phyloP scores from a whole-genome alignment of 306 rosid genomes.

The Pterocarpus santalinus region DNA sequence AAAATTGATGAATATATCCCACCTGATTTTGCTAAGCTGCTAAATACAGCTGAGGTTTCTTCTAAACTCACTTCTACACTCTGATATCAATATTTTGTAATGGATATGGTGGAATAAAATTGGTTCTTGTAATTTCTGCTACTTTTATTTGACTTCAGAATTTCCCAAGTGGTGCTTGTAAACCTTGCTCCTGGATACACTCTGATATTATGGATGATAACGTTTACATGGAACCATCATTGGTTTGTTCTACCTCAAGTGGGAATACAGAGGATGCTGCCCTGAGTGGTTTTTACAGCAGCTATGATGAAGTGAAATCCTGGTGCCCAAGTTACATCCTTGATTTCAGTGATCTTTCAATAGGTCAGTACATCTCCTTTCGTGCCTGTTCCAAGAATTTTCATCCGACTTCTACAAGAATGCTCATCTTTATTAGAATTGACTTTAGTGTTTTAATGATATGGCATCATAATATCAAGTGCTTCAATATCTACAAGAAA shows the following conservation, averaged over 20 bases:
- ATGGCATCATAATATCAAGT: conserved; percentile 29
- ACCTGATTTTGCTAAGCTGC: conserved; percentile 66
- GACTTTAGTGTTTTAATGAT: conserved; percentile 12
- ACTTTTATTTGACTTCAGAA: conserved; percentile 61
- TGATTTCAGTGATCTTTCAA: conserved; percentile 91
- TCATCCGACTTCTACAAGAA: neutral
- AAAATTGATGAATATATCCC: conserved; percentile 84
- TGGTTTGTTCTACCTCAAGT: conserved; percentile 47
- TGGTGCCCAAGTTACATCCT: conserved; percentile 91
- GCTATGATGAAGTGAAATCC: conserved; percentile 57
- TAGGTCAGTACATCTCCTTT: conserved; percentile 65
- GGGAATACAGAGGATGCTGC: conserved; percentile 51
- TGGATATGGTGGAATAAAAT: conserved; percentile 18
- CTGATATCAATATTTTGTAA: conserved; percentile 8
- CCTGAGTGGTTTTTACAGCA: conserved; percentile 51
- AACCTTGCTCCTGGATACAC: conserved; percentile 87
- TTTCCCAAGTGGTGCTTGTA: conserved; percentile 57
- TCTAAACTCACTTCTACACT: conserved; percentile 45
- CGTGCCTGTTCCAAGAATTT: conserved; percentile 31
- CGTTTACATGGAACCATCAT: conserved; percentile 78
- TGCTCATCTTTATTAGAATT: conserved; percentile 25
- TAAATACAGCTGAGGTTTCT: conserved; percentile 69
- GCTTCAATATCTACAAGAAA: conserved; percentile 19
- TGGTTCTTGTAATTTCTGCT: conserved; percentile 18
- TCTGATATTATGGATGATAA: conserved; percentile 95